Percentiles rank a stretch among this genome's conserved stretches.
Conservation (phyloP, 2,329 filamentous ascomycete species). For the Aspergillus alliaceus region DNA sequence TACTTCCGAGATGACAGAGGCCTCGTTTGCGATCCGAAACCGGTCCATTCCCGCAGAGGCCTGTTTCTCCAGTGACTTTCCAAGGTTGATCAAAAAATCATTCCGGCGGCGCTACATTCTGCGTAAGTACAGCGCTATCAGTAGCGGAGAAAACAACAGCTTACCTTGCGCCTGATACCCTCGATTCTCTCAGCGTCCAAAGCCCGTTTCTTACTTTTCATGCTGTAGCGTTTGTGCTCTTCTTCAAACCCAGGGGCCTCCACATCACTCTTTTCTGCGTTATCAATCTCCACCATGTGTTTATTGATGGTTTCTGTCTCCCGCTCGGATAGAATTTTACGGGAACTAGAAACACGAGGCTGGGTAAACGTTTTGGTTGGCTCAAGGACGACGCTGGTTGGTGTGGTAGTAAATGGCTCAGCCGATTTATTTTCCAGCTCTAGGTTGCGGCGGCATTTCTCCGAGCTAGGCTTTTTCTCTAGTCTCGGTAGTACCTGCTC, state of each 20-base stretch:
- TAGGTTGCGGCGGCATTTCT: slow-evolving; percentile 26
- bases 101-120: slow-evolving; percentile 58
- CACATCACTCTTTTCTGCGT: slow-evolving; percentile 57
- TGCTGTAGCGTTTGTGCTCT: slow-evolving; percentile 55
- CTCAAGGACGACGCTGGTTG: slow-evolving; percentile 26
- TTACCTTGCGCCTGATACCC: slow-evolving; percentile 61
- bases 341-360: slow-evolving; percentile 51
- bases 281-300: slow-evolving; percentile 61
- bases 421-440: slow-evolving; percentile 21
- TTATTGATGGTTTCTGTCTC: slow-evolving; percentile 70
- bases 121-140: slow-evolving; percentile 10
- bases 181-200: slow-evolving; percentile 67
- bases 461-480: slow-evolving; percentile 28
- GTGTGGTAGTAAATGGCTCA: slow-evolving; percentile 17
- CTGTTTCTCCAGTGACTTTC: slow-evolving; percentile 64
- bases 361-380: slow-evolving; percentile 17
- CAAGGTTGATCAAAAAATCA: slow-evolving; percentile 56
- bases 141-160: slow-evolving; percentile 30
- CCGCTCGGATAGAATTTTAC: slow-evolving; percentile 55
- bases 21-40: slow-evolving; percentile 74
- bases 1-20: slow-evolving; percentile 80
- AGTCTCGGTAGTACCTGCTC: slow-evolving; percentile 28
- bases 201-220: slow-evolving; percentile 64
- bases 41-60: slow-evolving; percentile 71
- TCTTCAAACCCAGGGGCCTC: slow-evolving; percentile 54